Percentiles rank a stretch among this genome's conserved stretches.
Evolutionary conservation across 306 rosid species (phyloP).

Genomic region (Biancaea sappan): DNA sequence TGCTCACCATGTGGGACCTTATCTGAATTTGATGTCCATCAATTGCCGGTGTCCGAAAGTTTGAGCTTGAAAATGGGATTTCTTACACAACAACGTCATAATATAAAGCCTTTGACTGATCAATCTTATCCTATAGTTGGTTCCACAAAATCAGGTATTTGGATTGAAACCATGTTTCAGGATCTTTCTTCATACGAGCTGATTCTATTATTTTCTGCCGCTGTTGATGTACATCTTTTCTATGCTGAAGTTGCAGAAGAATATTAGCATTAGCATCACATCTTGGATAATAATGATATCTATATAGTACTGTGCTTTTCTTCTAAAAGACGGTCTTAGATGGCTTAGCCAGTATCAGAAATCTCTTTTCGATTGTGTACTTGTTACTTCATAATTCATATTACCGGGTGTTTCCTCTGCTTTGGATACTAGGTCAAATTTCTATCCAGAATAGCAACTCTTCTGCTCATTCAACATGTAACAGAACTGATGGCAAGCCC

Average conservation of each 20-base stretch:
- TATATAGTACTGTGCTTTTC: not conserved
- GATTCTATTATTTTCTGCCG: not conserved
- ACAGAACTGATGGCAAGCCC: slow-evolving; percentile 37
- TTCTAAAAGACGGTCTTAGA: slow-evolving; percentile 1
- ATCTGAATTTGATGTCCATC: slow-evolving; percentile 41
- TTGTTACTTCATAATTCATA: slow-evolving; percentile 12
- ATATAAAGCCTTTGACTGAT: slow-evolving; percentile 45
- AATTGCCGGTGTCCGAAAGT: slow-evolving; percentile 46
- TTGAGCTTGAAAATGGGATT: slow-evolving; percentile 52
- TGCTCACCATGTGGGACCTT: slow-evolving; percentile 36
- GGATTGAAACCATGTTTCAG: not conserved
- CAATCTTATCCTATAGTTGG: slow-evolving; percentile 49
- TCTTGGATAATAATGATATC: not conserved
- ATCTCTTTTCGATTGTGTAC: not conserved
- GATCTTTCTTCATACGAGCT: not conserved
- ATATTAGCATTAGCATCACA: slow-evolving; percentile 3
- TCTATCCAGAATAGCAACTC: slow-evolving; percentile 29
- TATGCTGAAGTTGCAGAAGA: not conserved
- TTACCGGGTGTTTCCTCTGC: not conserved
- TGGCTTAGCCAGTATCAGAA: not conserved
- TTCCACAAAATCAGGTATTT: slow-evolving; percentile 49
- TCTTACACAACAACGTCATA: slow-evolving; percentile 41
- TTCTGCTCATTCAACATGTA: slow-evolving; percentile 42
- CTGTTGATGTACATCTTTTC: not conserved
- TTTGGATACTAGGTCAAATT: slow-evolving; percentile 21